Base-by-base conservation (phyloP, 140 eudicot species). In the Flaveria floridana region DNA sequence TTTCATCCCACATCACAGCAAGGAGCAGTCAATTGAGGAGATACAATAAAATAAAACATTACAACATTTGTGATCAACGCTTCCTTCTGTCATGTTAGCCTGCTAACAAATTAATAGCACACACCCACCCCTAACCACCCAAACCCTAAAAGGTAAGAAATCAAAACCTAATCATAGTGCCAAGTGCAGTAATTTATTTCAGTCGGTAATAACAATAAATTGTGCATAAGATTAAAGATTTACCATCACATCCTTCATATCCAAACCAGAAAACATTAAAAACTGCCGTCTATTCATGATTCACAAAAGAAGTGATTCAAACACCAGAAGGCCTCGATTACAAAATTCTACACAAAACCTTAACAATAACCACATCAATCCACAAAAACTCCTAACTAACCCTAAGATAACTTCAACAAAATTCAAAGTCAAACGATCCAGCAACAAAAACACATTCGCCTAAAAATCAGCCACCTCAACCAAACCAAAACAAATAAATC, bases 371-470 rank as follows among this genome's bases (percentile, higher is more conserved):
- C 64, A 63, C 20, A 68, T 28, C 75, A 74, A 79, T 65, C 83
- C 70, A 73, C 61, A 16, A 65, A 23, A 53, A n/a, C 37, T 41
- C 50, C 12, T 2, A 64, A 15, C 39, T 42, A 72, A 42, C 79
- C 78, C 78, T 55, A 69, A 50, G 37, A 28, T 13, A 55, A 53
- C 20, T 30, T 55, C 14, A 39, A 47, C 26, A 58, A 72, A 78
- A 65, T 41, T 39, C 63, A 79, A 72, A 73, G 63, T 73, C 74
- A 72, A 79, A 79, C 74, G 15, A 73, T 44, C 16, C 66, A 52
- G 42, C 79, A 64, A 23, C 5, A 42, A 61, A 72, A n/a, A 44
- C 68, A 71, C 14, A 47, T 69, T 7, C 21, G 21, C 70, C 53
- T n/a, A 50, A 76, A 61, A 75, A 64, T 44, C 20, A 74, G 23